Conservation (phyloP, 2,329 filamentous ascomycete species). For the Phyllosticta citrichinensis region DNA sequence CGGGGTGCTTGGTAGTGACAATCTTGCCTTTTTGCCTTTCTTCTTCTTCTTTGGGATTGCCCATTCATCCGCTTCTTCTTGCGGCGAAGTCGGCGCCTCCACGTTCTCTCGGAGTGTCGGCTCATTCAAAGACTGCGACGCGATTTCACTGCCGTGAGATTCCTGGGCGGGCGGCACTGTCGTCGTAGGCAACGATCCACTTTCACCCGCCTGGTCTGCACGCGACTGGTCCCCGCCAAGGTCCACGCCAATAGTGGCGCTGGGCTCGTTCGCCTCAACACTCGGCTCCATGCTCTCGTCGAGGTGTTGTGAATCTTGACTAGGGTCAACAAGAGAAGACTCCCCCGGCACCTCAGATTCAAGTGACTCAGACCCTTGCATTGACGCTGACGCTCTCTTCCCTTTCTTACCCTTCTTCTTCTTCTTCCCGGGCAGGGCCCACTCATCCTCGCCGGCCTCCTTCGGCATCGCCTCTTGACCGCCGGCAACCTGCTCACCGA, state of each 20-base stretch:
- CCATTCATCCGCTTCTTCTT: neutral
- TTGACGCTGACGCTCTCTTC: slow-evolving; percentile 9
- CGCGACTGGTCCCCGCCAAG: too few relatives aligned
- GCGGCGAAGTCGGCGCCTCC: neutral
- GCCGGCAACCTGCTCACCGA: too few relatives aligned
- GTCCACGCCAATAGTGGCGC: too few relatives aligned
- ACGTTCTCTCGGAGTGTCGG: neutral
- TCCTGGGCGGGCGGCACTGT: neutral
- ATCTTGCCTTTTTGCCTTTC: neutral
- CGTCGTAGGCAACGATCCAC: neutral
- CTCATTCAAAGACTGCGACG: neutral
- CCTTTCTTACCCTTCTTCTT: slow-evolving; percentile 19
- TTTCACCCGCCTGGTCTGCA: too few relatives aligned
- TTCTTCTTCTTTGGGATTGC: neutral
- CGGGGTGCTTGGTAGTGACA: neutral
- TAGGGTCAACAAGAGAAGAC: too few relatives aligned
- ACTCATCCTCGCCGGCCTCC: slow-evolving; percentile 8
- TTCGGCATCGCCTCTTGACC: too few relatives aligned
- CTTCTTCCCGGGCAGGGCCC: slow-evolving; percentile 4
- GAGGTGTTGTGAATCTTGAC: too few relatives aligned
- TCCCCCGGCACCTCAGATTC: too few relatives aligned
- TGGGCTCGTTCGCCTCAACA: too few relatives aligned
- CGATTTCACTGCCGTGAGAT: neutral
- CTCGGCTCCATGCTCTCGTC: too few relatives aligned
- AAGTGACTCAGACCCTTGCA: too few relatives aligned